These are phyloP conservation scores for Barnettozyma hawaiiensis DNA, from an alignment of 1,139 yeast species.

Conservation along the genomic window DNA sequence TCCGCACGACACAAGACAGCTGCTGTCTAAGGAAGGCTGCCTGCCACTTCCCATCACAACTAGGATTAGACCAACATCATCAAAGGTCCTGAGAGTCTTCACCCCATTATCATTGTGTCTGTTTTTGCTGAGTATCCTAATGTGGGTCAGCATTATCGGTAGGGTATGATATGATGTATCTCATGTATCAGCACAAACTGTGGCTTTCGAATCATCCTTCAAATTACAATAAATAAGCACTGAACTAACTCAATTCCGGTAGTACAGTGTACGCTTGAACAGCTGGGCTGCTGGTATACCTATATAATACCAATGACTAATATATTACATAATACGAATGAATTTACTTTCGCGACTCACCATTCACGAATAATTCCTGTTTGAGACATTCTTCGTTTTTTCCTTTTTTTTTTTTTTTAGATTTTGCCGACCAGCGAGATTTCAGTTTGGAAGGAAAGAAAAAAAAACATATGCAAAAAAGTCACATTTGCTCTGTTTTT, in stretches of 20 bases:
- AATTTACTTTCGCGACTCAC: background rate
- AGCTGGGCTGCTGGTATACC: too few relatives aligned
- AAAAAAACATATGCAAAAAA: too few relatives aligned
- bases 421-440: background rate
- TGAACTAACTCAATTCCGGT: too few relatives aligned
- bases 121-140: background rate
- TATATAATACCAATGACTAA: background rate
- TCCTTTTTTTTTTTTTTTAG: background rate
- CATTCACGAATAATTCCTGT: background rate
- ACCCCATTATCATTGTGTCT: background rate
- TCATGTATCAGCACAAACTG: too few relatives aligned
- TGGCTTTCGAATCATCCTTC: too few relatives aligned
- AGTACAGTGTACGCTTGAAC: too few relatives aligned
- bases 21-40: constrained; percentile 4
- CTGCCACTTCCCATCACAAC: constrained; percentile 4
- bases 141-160: background rate
- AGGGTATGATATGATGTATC: background rate
- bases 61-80: background rate
- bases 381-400: background rate
- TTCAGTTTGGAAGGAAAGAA: background rate
- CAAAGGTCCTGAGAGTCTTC: background rate
- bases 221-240: too few relatives aligned
- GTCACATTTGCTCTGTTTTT: too few relatives aligned
- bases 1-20: background rate
- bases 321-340: background rate